Evolutionary conservation across 2,329 filamentous ascomycete genomes (phyloP), one percentile per base, ranked within the genome.

Genomic region (Aphanocladium album): DNA sequence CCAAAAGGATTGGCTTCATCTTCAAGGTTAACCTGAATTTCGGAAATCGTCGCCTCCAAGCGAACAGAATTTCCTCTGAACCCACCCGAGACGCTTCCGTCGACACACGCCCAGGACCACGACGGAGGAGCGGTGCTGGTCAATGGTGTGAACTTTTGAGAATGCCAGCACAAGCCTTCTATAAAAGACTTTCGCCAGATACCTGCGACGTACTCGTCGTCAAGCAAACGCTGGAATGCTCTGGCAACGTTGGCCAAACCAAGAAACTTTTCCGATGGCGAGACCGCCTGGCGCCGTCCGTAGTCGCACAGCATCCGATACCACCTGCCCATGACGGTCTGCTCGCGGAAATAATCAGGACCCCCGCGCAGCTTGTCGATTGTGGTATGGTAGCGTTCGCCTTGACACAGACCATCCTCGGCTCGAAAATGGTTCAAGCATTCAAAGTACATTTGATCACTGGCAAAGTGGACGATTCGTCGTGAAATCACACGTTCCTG

Each of bases 361-460:
- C 53, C 60, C 6, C 7, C 25, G 12, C 19, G 50, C 19, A 55
- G 21, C 17, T 19, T 30, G 14, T 61, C 7, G 8, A n/a, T 35
- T 11, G 30, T 57, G 1, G 60, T 35, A n/a, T 61, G 52, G 14
- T 39, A 57, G 0, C 33, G 37, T 21, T 37, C 25, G 25, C 27
- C n/a, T 46, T 57, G 25, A 1, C n/a, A n/a, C 21, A 60, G 41
- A 19, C 58, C 58, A 30, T 60, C 58, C 17, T 60, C 58, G 30
- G 58, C 47, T 2, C 35, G 19, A 27, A 60, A 60, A 1, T 55
- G 30, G 6, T 16, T 19, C 39, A 54, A 16, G 33, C 25, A 35
- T 41, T 60, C 58, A 23, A 54, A 6, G 19, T 60, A 60, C 9
- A 60, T 46, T 17, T 60, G 58, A 21, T 60, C 58, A 25, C 39